These are phyloP conservation scores for Ophiocordyceps polyrhachis-furcata DNA, from an alignment of 2,329 filamentous ascomycete genomes.

Conservation along the genomic window DNA sequence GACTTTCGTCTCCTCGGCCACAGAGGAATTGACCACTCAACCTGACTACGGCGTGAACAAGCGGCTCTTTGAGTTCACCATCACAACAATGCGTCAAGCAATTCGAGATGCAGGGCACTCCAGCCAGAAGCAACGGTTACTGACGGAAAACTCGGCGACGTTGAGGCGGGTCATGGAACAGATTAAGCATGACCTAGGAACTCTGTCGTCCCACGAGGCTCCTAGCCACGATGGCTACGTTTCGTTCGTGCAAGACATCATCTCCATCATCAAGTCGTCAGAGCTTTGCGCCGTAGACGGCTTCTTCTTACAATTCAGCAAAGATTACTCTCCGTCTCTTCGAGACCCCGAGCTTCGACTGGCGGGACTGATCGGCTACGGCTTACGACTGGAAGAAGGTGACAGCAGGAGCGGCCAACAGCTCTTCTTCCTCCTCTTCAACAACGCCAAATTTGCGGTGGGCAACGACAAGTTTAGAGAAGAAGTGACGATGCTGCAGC, in stretches of 20 bases:
- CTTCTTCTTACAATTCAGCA: constrained; percentile 37
- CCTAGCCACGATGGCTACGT: constrained; percentile 28
- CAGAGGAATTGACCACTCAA: constrained; percentile 15
- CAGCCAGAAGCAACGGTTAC: constrained; percentile 15
- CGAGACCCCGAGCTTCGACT: constrained; percentile 38
- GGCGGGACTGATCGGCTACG: constrained; percentile 36
- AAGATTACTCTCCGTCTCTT: constrained; percentile 33
- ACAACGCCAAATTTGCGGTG: constrained; percentile 36
- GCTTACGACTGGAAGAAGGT: constrained; percentile 32
- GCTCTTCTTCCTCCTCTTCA: constrained; percentile 38
- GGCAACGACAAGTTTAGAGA: constrained; percentile 27
- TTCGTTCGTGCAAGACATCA: constrained; percentile 30
- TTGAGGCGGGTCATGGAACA: constrained; percentile 32
- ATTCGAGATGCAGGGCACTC: constrained; percentile 20
- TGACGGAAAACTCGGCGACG: constrained; percentile 21
- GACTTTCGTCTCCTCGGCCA: constrained; percentile 22
- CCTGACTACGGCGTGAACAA: constrained; percentile 30
- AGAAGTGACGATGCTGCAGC: constrained; percentile 25
- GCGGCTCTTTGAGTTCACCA: constrained; percentile 27
- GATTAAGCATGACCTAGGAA: constrained; percentile 30
- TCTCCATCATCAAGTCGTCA: constrained; percentile 32
- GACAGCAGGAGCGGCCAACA: constrained; percentile 26
- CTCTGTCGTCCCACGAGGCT: constrained; percentile 13
- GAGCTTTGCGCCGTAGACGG: constrained; percentile 34
- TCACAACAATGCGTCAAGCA: constrained; percentile 30